Conservation (phyloP, 352 stramenopile species). For the Globisporangium emineosum region DNA sequence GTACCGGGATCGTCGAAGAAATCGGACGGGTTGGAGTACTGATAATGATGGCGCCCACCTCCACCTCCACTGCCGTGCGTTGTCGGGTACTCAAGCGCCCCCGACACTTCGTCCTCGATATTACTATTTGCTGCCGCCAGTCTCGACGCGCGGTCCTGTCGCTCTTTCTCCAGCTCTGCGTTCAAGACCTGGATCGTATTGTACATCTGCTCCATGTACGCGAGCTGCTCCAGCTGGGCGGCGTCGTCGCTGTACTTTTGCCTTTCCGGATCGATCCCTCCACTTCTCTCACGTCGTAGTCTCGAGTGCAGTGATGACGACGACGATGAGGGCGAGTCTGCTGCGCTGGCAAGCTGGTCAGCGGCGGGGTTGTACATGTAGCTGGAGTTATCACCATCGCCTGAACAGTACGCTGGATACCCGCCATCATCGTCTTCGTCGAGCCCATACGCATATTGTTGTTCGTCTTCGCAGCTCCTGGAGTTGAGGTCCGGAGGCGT, state of each 20-base stretch:
- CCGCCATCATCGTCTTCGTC: not conserved
- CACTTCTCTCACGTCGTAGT: constrained; percentile 8
- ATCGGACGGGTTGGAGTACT: not conserved
- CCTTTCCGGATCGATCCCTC: constrained; percentile 11
- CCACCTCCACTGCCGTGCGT: constrained; percentile 13
- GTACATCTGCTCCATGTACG: constrained; percentile 77
- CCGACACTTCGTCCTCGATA: constrained; percentile 22
- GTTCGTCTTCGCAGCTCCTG: not conserved
- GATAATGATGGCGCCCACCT: not conserved
- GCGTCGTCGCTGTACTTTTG: constrained; percentile 6
- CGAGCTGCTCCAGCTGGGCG: constrained; percentile 40
- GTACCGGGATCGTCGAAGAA: constrained; percentile 4
- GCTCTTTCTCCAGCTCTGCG: constrained; percentile 44
- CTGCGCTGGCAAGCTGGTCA: not conserved
- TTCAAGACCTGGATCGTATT: constrained; percentile 50
- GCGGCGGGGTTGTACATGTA: constrained; percentile 1
- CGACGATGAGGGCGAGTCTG: not conserved
- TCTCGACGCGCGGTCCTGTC: constrained; percentile 19
- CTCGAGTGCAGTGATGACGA: not conserved
- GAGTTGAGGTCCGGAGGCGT: not conserved
- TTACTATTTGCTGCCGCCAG: constrained; percentile 11
- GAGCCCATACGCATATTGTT: not conserved
- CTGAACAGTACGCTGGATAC: not conserved
- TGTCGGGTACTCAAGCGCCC: constrained; percentile 24
- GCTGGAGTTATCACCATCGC: not conserved